Evolutionary conservation across 2,329 filamentous ascomycete genomes (phyloP), one percentile per base, ranked within the genome.

Genomic region (Pseudocercospora crystallina): DNA sequence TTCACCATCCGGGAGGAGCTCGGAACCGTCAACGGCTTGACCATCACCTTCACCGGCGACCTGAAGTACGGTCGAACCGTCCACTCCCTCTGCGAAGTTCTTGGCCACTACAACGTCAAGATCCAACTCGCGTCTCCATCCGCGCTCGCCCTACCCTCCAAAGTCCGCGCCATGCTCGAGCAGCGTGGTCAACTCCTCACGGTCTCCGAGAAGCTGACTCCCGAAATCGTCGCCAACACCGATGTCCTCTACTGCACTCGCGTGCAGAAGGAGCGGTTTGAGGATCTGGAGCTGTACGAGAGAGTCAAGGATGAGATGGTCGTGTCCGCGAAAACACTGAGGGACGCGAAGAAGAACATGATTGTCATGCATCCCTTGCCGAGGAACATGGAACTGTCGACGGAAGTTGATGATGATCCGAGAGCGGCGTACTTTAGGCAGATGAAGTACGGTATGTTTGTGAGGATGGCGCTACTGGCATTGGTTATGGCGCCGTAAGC

Each of bases 1-100:
- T 99, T 96, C 78, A 97, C 94, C 47, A 99, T 99, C 67, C 89
- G 94, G 61, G 94, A 99, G 73, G 94, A 99, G 73, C 80, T 97
- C 8, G 94, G 94, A 58, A 96, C 91, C 0, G 92, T 97, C 49
- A 91, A 92, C 67, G 92, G 92, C 45, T 79, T 99, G 58, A 97
- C 90, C 38, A 95, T 99, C 67, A 99, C 94, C 43, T 99, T 99
- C 71, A 80, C 90, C 38, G 94, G 94, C 64, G 94, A 99, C 67
- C 84, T 99, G 51, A 84, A 87, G 59, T 95, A 96, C 71, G 94
- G 94, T 40, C 87, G 94, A 51, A 90, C 94, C 0, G 92, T 99
- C 10, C 94, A 99, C 79, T 96, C 91, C 5, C 81, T 99, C 44
- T 87, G 94, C 70, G 92, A 96, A 73, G 80, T 99, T 44, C 87